These are phyloP conservation scores for Rubia yunnanensis DNA, from an alignment of 257 asterid species.

Conservation along the genomic window DNA sequence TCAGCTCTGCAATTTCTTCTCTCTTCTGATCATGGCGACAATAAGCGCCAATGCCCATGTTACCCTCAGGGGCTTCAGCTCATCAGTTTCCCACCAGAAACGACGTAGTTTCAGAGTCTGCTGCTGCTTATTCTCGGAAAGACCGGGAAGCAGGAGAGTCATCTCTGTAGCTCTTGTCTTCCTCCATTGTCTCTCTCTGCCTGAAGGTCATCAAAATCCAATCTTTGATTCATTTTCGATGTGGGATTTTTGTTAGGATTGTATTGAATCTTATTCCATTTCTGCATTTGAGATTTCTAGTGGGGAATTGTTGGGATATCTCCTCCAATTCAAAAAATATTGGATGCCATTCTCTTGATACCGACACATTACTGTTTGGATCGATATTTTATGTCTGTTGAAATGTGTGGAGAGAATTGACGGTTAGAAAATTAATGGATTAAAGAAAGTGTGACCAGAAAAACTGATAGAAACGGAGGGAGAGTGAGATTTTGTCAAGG, in stretches of 20 bases:
- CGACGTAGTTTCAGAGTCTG: conserved; percentile 14
- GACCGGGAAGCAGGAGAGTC: conserved; percentile 50
- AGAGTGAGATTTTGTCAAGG: too few species aligned
- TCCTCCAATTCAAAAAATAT: too few species aligned
- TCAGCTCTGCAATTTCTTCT: not conserved
- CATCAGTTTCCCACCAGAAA: conserved; percentile 10
- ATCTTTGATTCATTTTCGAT: not conserved
- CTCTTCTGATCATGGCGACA: conserved; percentile 8
- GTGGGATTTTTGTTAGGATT: not conserved
- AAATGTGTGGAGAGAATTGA: too few species aligned
- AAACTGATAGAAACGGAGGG: too few species aligned
- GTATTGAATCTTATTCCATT: too few species aligned
- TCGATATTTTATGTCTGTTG: too few species aligned
- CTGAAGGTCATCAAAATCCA: conserved; percentile 31
- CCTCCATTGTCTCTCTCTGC: conserved; percentile 35
- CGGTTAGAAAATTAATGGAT: too few species aligned
- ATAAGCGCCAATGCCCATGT: conserved; percentile 24
- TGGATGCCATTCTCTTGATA: too few species aligned
- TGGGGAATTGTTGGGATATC: too few species aligned
- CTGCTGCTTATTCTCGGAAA: conserved; percentile 37
- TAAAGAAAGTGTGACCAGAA: too few species aligned
- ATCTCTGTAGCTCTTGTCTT: conserved; percentile 48
- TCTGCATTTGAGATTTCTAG: too few species aligned
- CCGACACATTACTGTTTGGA: too few species aligned
- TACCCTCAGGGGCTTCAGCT: conserved; percentile 22